These are phyloP conservation scores for Cystobasidium slooffiae DNA, from an alignment of 1,284 basidiomycete genomes.

Conservation along the genomic window DNA sequence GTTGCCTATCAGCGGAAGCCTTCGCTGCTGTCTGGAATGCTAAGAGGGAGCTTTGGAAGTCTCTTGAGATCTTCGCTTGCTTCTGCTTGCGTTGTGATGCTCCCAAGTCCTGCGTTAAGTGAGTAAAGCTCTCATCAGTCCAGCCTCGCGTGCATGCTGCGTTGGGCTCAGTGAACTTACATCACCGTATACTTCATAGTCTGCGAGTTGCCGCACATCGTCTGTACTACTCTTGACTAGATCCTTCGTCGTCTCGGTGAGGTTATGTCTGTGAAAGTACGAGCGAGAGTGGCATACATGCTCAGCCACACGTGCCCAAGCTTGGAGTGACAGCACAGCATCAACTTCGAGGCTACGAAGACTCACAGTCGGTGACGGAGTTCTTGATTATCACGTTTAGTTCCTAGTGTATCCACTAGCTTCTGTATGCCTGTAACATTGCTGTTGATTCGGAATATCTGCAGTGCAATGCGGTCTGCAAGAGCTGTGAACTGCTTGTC, in stretches of 20 bases:
- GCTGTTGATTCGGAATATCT: slow-evolving; percentile 98
- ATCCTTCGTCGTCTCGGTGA: slow-evolving; percentile 89
- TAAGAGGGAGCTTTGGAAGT: slow-evolving; percentile 84
- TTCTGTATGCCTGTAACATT: slow-evolving; percentile 95
- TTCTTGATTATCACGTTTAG: slow-evolving; percentile 71
- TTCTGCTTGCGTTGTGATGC: slow-evolving; percentile 57
- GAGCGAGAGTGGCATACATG: slow-evolving; percentile 1
- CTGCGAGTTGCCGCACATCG: slow-evolving; percentile 83
- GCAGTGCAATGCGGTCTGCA: slow-evolving; percentile 69
- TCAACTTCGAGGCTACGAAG: slow-evolving; percentile 47
- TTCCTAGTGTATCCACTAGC: slow-evolving; percentile 87
- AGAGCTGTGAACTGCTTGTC: slow-evolving; percentile 41
- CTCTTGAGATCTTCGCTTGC: slow-evolving; percentile 87
- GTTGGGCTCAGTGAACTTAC: slow-evolving; percentile 25
- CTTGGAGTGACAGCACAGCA: not conserved
- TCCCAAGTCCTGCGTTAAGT: slow-evolving; percentile 49
- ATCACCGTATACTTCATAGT: slow-evolving; percentile 51
- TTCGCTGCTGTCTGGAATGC: slow-evolving; percentile 91
- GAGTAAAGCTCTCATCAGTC: not conserved
- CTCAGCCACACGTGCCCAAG: slow-evolving; percentile 14
- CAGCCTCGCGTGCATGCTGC: not conserved
- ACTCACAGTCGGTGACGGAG: slow-evolving; percentile 79
- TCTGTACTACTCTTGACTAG: slow-evolving; percentile 93
- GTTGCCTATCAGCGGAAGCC: slow-evolving; percentile 81
- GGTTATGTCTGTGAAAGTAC: slow-evolving; percentile 63